Evolutionary conservation across 495 filamentous ascomycete species (phyloP), one percentile per base, ranked within the genome.

Genomic region (Trichoderma asperelloides): DNA sequence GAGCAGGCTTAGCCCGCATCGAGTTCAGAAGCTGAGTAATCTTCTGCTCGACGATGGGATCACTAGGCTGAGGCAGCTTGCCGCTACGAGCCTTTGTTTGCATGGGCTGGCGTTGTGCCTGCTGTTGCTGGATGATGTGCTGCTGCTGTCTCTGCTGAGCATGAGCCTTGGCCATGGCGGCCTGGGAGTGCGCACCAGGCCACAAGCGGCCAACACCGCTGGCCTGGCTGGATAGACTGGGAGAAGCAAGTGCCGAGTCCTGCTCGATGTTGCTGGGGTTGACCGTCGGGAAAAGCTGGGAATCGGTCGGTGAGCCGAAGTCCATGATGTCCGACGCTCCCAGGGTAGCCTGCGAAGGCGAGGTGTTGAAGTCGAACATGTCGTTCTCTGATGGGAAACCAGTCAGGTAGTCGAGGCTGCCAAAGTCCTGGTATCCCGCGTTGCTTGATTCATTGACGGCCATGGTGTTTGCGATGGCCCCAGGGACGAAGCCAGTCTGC

Each of bases 101-200:
- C 57, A 74, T 74, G 45, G 79, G 75, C 63, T 76, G 74, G 11
- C 78, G 79, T 67, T 74, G 71, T 68, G 75, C 67, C 76, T 75
- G 65, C 77, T 78, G 71, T 45, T 75, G 75, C 65, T 75, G 71
- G 70, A 73, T 70, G 62, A 81, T 77, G 21, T 74, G 72, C 64
- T 77, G 78, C 67, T 82, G 81, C 69, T 92, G 87, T 66, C 88
- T 85, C 71, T 89, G 87, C 70, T 90, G 88, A 33, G 86, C 85
- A 69, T 89, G 85, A 23, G 85, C 88, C 81, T 90, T 91, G 70
- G 89, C 91, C 74, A 90, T 79, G 49, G 89, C 91, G 68, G 91
- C 91, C 72, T 96, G 89, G 75, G 92, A 90, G 79, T 98, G 93
- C 85, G 94, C 92, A 49, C 94, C 94, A 63, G 93, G 92, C 77